A percentile compares a stretch with the other conserved stretches of the same genome.
Conservation (phyloP, 2,329 filamentous ascomycete genomes). For the Microcyclospora tardicrescens region DNA sequence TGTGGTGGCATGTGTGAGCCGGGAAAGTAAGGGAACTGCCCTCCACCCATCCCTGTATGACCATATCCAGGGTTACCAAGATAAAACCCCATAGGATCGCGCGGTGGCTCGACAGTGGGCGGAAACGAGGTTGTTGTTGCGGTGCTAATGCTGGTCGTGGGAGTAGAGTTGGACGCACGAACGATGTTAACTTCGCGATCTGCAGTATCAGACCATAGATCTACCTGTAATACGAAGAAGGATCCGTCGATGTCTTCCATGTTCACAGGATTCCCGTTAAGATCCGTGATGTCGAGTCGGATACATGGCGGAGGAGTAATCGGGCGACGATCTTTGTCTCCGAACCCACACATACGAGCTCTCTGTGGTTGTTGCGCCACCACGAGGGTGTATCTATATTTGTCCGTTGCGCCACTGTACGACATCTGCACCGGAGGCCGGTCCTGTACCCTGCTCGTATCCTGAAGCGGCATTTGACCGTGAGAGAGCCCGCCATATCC, state of each 20-base stretch:
- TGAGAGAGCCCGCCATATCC: conserved; percentile 1
- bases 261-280: conserved; percentile 69
- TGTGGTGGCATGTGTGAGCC: conserved; percentile 2
- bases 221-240: conserved; percentile 56
- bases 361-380: conserved; percentile 85
- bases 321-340: conserved; percentile 93
- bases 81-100: background rate
- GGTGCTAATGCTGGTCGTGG: conserved; percentile 59
- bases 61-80: background rate
- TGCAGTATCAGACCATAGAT: conserved; percentile 52
- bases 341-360: conserved; percentile 97
- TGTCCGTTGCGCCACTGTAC: conserved; percentile 5
- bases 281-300: conserved; percentile 65
- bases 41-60: background rate
- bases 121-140: conserved; percentile 69
- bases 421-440: conserved; percentile 3
- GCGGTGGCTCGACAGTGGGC: conserved; percentile 29
- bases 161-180: conserved; percentile 50
- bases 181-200: conserved; percentile 55
- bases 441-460: background rate
- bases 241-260: conserved; percentile 57
- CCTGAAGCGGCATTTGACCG: background rate
- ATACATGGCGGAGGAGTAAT: conserved; percentile 95
- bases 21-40: background rate
- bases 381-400: conserved; percentile 16